Conservation (phyloP, 805 yeast genomes). For the Suhomyces sp. region DNA sequence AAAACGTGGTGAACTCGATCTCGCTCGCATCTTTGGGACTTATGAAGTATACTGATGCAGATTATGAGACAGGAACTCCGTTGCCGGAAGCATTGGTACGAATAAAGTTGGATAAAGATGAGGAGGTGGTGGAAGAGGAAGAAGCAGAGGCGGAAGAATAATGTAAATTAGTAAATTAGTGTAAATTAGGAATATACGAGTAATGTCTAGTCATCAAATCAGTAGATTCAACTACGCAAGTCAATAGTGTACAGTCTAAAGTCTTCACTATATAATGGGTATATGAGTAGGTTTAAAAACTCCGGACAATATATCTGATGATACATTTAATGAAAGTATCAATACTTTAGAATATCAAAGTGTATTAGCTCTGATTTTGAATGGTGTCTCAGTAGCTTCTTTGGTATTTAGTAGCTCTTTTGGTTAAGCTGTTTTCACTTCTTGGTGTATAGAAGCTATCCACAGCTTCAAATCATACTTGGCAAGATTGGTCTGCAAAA, state of each 20-base stretch:
- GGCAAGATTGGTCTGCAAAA: constrained; percentile 1
- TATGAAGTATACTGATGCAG: constrained; percentile 40
- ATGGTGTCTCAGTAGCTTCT: no score
- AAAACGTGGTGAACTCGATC: constrained; percentile 55
- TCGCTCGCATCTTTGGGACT: constrained; percentile 58
- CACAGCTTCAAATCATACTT: constrained; percentile 11
- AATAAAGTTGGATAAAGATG: constrained; percentile 47
- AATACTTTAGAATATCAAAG: no score
- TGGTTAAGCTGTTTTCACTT: constrained; percentile 7
- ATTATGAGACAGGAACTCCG: constrained; percentile 44
- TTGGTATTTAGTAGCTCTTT: no score
- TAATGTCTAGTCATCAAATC: not conserved
- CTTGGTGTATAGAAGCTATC: constrained; percentile 21
- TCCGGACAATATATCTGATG: no score
- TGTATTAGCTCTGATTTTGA: not conserved
- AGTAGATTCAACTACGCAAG: not conserved
- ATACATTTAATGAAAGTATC: no score
- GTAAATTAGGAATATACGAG: not conserved
- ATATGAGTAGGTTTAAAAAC: no score
- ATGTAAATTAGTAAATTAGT: not conserved
- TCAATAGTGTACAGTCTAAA: not conserved
- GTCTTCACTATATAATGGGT: no score
- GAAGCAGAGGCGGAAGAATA: not conserved
- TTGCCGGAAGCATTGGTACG: constrained; percentile 67
- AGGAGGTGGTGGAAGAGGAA: constrained; percentile 12